Evolutionary conservation across 495 filamentous ascomycete species (phyloP).

Genomic region (Podospora fimiseda): DNA sequence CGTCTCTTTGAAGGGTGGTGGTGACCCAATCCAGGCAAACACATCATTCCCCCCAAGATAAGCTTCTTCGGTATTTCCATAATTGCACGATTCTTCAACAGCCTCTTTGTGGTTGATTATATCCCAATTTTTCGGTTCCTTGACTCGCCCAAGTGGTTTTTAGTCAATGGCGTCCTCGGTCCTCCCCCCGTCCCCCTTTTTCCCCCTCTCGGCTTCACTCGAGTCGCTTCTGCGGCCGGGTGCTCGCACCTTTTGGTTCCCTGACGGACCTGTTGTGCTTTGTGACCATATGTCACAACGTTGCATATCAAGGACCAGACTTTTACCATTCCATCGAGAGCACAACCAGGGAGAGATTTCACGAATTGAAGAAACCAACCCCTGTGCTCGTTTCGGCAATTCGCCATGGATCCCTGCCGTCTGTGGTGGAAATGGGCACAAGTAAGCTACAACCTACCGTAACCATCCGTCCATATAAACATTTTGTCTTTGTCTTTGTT

Average conservation of each 20-base stretch:
- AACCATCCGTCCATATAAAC: too few relatives aligned
- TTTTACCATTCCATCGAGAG: too few relatives aligned
- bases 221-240: background rate
- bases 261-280: slow-evolving; percentile 12
- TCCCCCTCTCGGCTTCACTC: background rate
- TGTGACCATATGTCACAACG: slow-evolving; percentile 14
- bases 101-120: background rate
- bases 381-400: background rate
- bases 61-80: background rate
- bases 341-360: background rate
- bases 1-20: background rate
- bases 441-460: too few relatives aligned
- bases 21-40: background rate
- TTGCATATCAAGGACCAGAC: too few relatives aligned
- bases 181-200: background rate
- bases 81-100: background rate
- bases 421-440: background rate
- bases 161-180: background rate
- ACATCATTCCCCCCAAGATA: too few relatives aligned
- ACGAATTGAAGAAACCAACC: slow-evolving; percentile 6
- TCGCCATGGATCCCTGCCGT: background rate
- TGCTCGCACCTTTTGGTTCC: background rate
- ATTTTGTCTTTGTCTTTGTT: too few relatives aligned
- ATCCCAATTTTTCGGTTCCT: background rate
- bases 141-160: slow-evolving; percentile 2